Evolutionary conservation across 805 yeast genomes (phyloP).

Genomic region (Torulaspora franciscae): DNA sequence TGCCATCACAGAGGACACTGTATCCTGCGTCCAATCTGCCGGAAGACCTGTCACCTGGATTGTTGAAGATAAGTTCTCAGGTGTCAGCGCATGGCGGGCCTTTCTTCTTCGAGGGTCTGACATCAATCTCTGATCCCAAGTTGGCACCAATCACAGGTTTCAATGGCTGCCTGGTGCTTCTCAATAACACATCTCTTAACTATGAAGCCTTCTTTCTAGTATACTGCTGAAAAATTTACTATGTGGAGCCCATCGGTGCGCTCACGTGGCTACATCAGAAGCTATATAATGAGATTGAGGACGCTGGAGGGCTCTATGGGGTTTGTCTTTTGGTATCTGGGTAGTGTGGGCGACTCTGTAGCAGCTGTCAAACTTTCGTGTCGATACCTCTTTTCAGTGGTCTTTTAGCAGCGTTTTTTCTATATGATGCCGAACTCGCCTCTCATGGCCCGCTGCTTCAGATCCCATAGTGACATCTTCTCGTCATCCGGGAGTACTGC

Average conservation of each 20-base stretch:
- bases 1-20: conserved; percentile 58
- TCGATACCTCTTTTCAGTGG: neutral
- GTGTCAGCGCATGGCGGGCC: conserved; percentile 32
- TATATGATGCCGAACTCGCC: conserved; percentile 33
- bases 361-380: neutral
- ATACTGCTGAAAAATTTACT: conserved; percentile 3
- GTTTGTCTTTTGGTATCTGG: neutral
- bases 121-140: conserved; percentile 6
- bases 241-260: neutral
- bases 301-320: neutral
- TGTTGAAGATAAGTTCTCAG: conserved; percentile 30
- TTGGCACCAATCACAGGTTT: conserved; percentile 1
- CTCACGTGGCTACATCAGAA: neutral
- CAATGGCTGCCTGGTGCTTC: neutral
- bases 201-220: neutral
- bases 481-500: conserved; percentile 49
- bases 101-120: conserved; percentile 35
- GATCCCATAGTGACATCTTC: conserved; percentile 37
- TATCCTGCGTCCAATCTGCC: conserved; percentile 63
- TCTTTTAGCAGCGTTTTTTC: neutral
- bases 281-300: neutral
- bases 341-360: neutral
- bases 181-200: neutral
- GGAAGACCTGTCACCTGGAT: conserved; percentile 47
- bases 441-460: conserved; percentile 34